Percentiles rank a stretch among this genome's conserved stretches.
phyloP scores from a whole-genome alignment of 2,329 filamentous ascomycete genomes.

The Clarireedia sp. region DNA sequence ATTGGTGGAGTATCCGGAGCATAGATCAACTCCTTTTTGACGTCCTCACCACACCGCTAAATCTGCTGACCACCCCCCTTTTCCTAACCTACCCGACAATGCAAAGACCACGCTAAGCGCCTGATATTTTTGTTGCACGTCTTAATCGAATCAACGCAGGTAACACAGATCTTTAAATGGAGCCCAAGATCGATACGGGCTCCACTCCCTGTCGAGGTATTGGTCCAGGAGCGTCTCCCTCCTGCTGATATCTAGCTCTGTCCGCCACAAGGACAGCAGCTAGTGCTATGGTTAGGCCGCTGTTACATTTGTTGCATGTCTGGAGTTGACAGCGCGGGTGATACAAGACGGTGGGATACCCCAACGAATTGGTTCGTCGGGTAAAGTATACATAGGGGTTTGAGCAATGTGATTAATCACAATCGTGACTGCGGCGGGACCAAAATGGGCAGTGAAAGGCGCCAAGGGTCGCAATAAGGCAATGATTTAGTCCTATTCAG shows the following conservation, averaged over 20 bases:
- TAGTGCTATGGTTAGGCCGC: not conserved
- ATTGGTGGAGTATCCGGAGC: too few species aligned
- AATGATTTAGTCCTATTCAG: too few species aligned
- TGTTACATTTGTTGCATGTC: not conserved
- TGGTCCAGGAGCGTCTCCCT: not conserved
- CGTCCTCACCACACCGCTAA: not conserved
- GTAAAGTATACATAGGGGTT: not conserved
- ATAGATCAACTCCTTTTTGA: too few species aligned
- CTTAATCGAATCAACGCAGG: not conserved
- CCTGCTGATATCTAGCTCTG: not conserved
- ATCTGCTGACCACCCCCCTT: not conserved
- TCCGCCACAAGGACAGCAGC: not conserved
- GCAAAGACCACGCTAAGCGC: not conserved
- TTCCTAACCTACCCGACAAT: not conserved
- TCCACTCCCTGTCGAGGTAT: not conserved
- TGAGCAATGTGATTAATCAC: not conserved
- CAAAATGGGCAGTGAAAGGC: not conserved
- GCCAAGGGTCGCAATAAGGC: too few species aligned
- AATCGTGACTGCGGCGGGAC: not conserved
- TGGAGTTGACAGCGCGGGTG: not conserved
- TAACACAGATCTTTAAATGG: not conserved
- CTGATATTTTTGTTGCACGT: slow-evolving; percentile 5
- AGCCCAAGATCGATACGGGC: not conserved
- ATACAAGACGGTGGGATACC: not conserved
- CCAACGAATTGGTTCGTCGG: not conserved